Conservation (phyloP, 768 basidiomycete genomes). For the Cystofilobasidium macerans region DNA sequence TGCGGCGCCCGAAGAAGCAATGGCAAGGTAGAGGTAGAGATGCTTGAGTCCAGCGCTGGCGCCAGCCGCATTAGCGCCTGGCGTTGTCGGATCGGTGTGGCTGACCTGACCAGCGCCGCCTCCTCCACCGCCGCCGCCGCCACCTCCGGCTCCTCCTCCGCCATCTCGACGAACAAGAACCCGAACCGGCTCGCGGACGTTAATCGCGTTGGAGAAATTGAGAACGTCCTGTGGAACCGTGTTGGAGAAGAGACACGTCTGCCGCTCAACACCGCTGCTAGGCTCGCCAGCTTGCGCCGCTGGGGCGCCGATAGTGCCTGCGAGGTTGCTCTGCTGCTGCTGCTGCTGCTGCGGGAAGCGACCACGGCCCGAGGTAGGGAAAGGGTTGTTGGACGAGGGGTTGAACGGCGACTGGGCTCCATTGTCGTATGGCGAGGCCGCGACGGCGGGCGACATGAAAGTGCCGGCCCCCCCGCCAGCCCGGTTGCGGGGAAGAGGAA, state of each 20-base stretch:
- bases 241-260: slow-evolving; percentile 91
- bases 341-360: slow-evolving; percentile 25
- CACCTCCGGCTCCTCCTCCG: slow-evolving; percentile 29
- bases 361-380: slow-evolving; percentile 7
- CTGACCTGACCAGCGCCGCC: slow-evolving; percentile 53
- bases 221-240: slow-evolving; percentile 97
- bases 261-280: slow-evolving; percentile 51
- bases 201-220: slow-evolving; percentile 83
- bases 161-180: slow-evolving; percentile 77
- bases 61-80: background rate
- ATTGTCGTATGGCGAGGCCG: slow-evolving; percentile 34
- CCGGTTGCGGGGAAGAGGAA: slow-evolving; percentile 70
- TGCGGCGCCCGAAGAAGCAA: slow-evolving; percentile 58
- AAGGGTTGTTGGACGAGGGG: slow-evolving; percentile 37
- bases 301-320: slow-evolving; percentile 19
- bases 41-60: slow-evolving; percentile 67
- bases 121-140: slow-evolving; percentile 47
- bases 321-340: slow-evolving; percentile 14
- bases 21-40: slow-evolving; percentile 90
- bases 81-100: slow-evolving; percentile 44
- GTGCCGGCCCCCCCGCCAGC: slow-evolving; percentile 36
- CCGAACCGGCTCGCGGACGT: slow-evolving; percentile 88
- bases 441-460: slow-evolving; percentile 41
- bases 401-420: slow-evolving; percentile 39
- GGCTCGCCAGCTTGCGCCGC: background rate